Percentiles rank a stretch among this genome's conserved stretches.
Evolutionary conservation across 768 basidiomycete genomes (phyloP).

Genomic region (Suillus variegatus): DNA sequence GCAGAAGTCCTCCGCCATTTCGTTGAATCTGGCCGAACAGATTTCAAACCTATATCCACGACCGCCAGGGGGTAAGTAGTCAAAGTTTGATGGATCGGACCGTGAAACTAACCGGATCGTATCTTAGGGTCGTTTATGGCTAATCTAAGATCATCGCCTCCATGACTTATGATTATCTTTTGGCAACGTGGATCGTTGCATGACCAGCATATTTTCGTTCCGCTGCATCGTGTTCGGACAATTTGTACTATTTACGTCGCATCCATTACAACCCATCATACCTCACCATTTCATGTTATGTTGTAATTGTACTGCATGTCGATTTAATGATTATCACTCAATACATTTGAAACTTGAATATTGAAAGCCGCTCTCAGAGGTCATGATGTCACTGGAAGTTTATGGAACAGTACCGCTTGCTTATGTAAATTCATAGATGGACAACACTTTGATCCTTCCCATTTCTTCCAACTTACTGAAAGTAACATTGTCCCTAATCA

Average conservation of each 20-base stretch:
- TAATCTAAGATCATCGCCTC: slow-evolving; percentile 21
- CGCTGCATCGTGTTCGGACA: slow-evolving; percentile 27
- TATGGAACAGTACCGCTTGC: neutral
- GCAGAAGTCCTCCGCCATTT: slow-evolving; percentile 65
- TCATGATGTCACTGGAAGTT: neutral
- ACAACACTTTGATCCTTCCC: neutral
- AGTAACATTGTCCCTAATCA: slow-evolving; percentile 4
- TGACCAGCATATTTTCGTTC: slow-evolving; percentile 13
- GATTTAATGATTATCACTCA: slow-evolving; percentile 20
- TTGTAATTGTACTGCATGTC: slow-evolving; percentile 24
- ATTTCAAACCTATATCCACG: slow-evolving; percentile 84
- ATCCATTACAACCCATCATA: slow-evolving; percentile 21
- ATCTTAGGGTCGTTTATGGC: slow-evolving; percentile 45
- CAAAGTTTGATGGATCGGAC: slow-evolving; percentile 3
- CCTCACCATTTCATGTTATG: slow-evolving; percentile 18
- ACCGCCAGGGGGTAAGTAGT: slow-evolving; percentile 66
- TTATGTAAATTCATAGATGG: slow-evolving; percentile 1
- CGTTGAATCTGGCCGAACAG: slow-evolving; percentile 69
- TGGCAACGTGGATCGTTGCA: slow-evolving; percentile 34
- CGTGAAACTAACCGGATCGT: slow-evolving; percentile 12
- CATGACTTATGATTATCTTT: slow-evolving; percentile 12
- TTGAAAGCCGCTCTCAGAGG: neutral
- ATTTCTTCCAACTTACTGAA: neutral
- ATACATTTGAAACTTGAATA: neutral
- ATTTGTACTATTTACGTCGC: slow-evolving; percentile 22